These are phyloP conservation scores for Xylaria polymorpha DNA, from an alignment of 2,329 filamentous ascomycete genomes.

Conservation along the genomic window DNA sequence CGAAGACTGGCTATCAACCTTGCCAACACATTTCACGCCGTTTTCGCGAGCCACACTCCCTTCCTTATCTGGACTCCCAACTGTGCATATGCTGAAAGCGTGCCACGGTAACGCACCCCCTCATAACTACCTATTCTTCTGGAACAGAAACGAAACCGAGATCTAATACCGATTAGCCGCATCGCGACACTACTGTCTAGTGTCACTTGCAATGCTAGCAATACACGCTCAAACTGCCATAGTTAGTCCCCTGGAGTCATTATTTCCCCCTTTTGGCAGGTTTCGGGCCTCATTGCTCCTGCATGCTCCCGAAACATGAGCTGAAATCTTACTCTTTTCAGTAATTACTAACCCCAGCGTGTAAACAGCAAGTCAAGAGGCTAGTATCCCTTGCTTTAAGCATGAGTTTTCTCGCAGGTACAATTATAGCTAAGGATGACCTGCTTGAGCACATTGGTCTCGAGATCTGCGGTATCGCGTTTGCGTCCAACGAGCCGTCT, in stretches of 20 bases:
- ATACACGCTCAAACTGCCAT: constrained; percentile 29
- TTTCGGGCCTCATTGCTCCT: no score
- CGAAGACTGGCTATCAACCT: constrained; percentile 47
- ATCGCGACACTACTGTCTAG: constrained; percentile 57
- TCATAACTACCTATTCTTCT: not conserved
- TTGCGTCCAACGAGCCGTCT: constrained; percentile 56
- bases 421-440: constrained; percentile 35
- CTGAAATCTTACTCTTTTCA: no score
- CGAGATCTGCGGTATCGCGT: constrained; percentile 58
- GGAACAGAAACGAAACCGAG: not conserved
- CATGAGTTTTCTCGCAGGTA: not conserved
- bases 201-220: constrained; percentile 51
- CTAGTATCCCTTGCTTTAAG: constrained; percentile 23
- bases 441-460: constrained; percentile 52
- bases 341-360: no score
- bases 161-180: constrained; percentile 51
- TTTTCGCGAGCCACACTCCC: constrained; percentile 45
- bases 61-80: constrained; percentile 49
- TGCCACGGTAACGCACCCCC: constrained; percentile 55
- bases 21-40: constrained; percentile 51
- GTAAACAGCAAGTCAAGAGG: constrained; percentile 28
- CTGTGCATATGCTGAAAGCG: constrained; percentile 55
- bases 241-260: no score
- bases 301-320: no score
- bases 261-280: no score